Percentiles rank a stretch among this genome's conserved stretches.
phyloP scores from a whole-genome alignment of 1,284 basidiomycete species.

The Heterobasidion annosum region DNA sequence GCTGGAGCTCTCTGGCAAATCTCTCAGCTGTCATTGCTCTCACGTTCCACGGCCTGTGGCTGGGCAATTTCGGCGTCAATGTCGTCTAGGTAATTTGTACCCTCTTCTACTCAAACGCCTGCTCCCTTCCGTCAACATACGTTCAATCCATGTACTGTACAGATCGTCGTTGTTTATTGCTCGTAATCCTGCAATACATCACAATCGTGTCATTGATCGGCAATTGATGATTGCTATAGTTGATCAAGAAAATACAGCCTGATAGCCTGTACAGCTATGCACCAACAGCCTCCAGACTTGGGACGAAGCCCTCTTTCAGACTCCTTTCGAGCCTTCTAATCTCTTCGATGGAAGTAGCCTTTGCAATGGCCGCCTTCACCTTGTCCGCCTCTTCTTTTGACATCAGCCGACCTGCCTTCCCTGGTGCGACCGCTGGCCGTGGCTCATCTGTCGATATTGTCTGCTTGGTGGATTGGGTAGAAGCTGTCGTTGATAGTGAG shows the following conservation, averaged over 20 bases:
- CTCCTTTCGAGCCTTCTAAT: conserved; percentile 82
- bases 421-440: conserved; percentile 45
- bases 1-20: conserved; percentile 61
- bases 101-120: neutral
- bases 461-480: conserved; percentile 50
- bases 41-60: conserved; percentile 66
- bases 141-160: too few relatives aligned
- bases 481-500: conserved; percentile 65
- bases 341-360: conserved; percentile 87
- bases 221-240: neutral
- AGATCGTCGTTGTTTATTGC: too few relatives aligned
- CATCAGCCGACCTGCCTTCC: conserved; percentile 78
- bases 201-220: too few relatives aligned
- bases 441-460: conserved; percentile 63
- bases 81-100: neutral
- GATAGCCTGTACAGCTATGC: conserved; percentile 34
- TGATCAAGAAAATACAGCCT: conserved; percentile 16
- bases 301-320: conserved; percentile 80
- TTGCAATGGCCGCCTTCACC: conserved; percentile 85
- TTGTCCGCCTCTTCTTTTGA: conserved; percentile 88
- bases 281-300: conserved; percentile 65
- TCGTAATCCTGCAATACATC: too few relatives aligned
- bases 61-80: conserved; percentile 38
- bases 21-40: conserved; percentile 51
- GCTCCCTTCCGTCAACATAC: too few relatives aligned